Conservation (phyloP, 495 filamentous ascomycete genomes). For the Xylaria curta region DNA sequence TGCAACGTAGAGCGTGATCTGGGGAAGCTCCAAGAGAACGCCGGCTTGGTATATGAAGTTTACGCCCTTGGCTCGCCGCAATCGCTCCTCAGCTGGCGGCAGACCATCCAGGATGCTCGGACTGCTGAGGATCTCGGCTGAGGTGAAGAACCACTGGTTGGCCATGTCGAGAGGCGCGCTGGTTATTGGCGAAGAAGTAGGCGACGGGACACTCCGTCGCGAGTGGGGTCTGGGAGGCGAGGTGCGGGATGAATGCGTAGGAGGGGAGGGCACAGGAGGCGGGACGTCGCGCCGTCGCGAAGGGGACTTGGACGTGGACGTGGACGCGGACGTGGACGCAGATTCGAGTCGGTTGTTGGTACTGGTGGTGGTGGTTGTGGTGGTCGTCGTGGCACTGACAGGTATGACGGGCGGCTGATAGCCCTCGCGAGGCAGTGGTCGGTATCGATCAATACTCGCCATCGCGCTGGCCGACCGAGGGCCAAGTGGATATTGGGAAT, state of each 20-base stretch:
- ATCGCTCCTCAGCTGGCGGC: conserved; percentile 72
- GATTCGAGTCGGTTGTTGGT: conserved; percentile 37
- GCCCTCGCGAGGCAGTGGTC: conserved; percentile 52
- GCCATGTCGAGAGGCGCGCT: conserved; percentile 41
- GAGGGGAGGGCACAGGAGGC: conserved; percentile 60
- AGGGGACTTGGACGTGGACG: conserved; percentile 46
- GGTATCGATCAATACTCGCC: conserved; percentile 60
- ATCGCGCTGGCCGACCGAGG: conserved; percentile 39
- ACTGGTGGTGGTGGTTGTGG: no score
- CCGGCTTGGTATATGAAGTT: conserved; percentile 96
- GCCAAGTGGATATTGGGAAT: conserved; percentile 15
- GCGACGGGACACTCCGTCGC: conserved; percentile 48
- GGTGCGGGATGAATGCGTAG: conserved; percentile 53
- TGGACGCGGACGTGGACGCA: background rate
- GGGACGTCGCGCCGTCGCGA: conserved; percentile 56
- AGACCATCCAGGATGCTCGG: conserved; percentile 88
- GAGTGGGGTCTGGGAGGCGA: conserved; percentile 57
- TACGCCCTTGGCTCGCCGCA: conserved; percentile 83
- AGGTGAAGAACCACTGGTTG: conserved; percentile 88
- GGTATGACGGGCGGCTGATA: conserved; percentile 48
- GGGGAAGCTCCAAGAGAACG: conserved; percentile 89
- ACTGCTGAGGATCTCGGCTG: conserved; percentile 78
- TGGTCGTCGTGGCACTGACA: background rate
- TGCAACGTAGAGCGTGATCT: conserved; percentile 90
- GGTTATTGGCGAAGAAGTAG: conserved; percentile 25